Evolutionary conservation across 805 yeast species (phyloP).

Genomic region (Candida arabinofermentans): DNA sequence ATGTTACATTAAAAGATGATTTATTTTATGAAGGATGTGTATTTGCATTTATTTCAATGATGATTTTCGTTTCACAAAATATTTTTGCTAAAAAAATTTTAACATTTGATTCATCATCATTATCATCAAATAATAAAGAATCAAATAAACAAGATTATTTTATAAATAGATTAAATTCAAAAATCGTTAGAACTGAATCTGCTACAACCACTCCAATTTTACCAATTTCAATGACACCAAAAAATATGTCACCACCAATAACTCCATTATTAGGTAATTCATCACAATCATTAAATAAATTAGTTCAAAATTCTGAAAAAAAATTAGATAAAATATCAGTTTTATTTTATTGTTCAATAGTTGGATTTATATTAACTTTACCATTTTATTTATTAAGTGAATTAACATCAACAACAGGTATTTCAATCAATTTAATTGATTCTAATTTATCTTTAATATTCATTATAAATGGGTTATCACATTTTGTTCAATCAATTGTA

Average conservation of each 20-base stretch:
- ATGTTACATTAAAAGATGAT: slow-evolving; percentile 19
- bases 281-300: slow-evolving; percentile 18
- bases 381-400: slow-evolving; percentile 66
- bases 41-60: slow-evolving; percentile 52
- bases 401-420: slow-evolving; percentile 30
- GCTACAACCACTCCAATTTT: slow-evolving; percentile 33
- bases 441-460: slow-evolving; percentile 35
- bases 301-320: slow-evolving; percentile 24
- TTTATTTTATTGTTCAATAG: slow-evolving; percentile 62
- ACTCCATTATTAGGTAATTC: slow-evolving; percentile 25
- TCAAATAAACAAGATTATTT: slow-evolving; percentile 22
- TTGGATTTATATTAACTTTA: slow-evolving; percentile 63
- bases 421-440: slow-evolving; percentile 29
- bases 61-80: slow-evolving; percentile 73
- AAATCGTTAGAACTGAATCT: slow-evolving; percentile 28
- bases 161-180: slow-evolving; percentile 24
- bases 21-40: slow-evolving; percentile 38
- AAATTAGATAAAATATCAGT: slow-evolving; percentile 70
- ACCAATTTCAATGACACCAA: slow-evolving; percentile 30
- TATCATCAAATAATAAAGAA: slow-evolving; percentile 10
- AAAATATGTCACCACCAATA: slow-evolving; percentile 21
- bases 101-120: slow-evolving; percentile 38
- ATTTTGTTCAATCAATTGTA: slow-evolving; percentile 66
- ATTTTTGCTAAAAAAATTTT: slow-evolving; percentile 74
- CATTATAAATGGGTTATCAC: slow-evolving; percentile 61